These are phyloP conservation scores for Grigorovia humatica DNA, from an alignment of 805 yeast species.

Conservation along the genomic window DNA sequence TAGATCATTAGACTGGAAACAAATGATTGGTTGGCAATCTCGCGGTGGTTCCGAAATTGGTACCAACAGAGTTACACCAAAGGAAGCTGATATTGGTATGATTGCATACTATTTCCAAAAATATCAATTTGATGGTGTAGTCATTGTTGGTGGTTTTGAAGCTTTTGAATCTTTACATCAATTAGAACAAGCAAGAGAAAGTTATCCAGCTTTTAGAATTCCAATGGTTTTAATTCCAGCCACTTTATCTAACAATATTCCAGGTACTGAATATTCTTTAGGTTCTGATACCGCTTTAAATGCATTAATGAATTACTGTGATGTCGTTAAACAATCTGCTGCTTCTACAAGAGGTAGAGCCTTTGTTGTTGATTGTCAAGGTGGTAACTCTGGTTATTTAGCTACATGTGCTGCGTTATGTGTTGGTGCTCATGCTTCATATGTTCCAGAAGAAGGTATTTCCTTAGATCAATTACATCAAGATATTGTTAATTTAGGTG, in stretches of 20 bases:
- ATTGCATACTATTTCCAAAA: slow-evolving; percentile 66
- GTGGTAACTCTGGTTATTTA: slow-evolving; percentile 74
- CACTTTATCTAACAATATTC: slow-evolving; percentile 70
- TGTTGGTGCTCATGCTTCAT: slow-evolving; percentile 64
- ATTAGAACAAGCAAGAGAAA: slow-evolving; percentile 47
- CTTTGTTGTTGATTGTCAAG: slow-evolving; percentile 76
- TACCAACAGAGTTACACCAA: slow-evolving; percentile 63
- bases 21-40: slow-evolving; percentile 62
- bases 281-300: slow-evolving; percentile 72
- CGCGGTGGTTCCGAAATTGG: slow-evolving; percentile 77
- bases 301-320: slow-evolving; percentile 62
- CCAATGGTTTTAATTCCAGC: slow-evolving; percentile 76
- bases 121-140: slow-evolving; percentile 56
- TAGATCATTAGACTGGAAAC: slow-evolving; percentile 52
- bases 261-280: slow-evolving; percentile 70
- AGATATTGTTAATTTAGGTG: slow-evolving; percentile 53
- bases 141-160: slow-evolving; percentile 76
- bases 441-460: slow-evolving; percentile 66
- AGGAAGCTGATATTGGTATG: slow-evolving; percentile 54
- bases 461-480: slow-evolving; percentile 48
- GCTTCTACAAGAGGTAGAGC: slow-evolving; percentile 69
- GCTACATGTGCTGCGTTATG: slow-evolving; percentile 61
- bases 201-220: slow-evolving; percentile 62
- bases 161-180: slow-evolving; percentile 64
- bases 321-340: slow-evolving; percentile 70